phyloP scores from a whole-genome alignment of 768 basidiomycete species.

The Lactifluus pinguis region DNA sequence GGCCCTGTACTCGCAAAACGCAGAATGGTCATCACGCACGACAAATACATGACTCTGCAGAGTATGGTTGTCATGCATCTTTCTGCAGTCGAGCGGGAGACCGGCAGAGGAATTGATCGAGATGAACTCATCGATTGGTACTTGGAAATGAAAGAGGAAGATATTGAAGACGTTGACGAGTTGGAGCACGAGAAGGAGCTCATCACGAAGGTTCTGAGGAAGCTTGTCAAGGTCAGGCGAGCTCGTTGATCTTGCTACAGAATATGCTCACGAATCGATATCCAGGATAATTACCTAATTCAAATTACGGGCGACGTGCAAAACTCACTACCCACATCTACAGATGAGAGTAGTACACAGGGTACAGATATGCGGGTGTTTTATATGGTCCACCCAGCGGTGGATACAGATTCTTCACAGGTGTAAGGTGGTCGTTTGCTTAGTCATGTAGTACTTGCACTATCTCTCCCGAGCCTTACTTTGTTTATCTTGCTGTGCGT shows the following conservation, averaged over 20 bases:
- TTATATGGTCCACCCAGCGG: constrained; percentile 87
- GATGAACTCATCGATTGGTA: constrained; percentile 98
- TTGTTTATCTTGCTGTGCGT: constrained; percentile 2
- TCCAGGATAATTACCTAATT: constrained; percentile 75
- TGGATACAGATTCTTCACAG: constrained; percentile 50
- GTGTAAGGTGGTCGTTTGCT: neutral
- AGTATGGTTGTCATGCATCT: constrained; percentile 82
- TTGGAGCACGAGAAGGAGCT: constrained; percentile 87
- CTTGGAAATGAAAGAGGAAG: constrained; percentile 78
- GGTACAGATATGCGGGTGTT: constrained; percentile 59
- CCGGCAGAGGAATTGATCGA: constrained; percentile 68
- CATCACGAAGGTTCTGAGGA: constrained; percentile 79
- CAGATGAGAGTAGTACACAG: constrained; percentile 49
- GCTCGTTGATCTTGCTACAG: neutral
- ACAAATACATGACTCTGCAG: constrained; percentile 87
- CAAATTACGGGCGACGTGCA: constrained; percentile 79
- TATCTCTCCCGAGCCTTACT: neutral
- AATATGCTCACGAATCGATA: neutral
- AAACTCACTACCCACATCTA: constrained; percentile 59
- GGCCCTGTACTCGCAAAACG: constrained; percentile 44
- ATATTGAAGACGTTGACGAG: constrained; percentile 76
- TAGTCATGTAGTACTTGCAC: constrained; percentile 5
- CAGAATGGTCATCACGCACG: constrained; percentile 91
- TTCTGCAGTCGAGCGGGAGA: constrained; percentile 63
- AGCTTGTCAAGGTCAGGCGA: constrained; percentile 75